Conservation (phyloP, 2,329 filamentous ascomycete species). For the Colletotrichum theobromicola region DNA sequence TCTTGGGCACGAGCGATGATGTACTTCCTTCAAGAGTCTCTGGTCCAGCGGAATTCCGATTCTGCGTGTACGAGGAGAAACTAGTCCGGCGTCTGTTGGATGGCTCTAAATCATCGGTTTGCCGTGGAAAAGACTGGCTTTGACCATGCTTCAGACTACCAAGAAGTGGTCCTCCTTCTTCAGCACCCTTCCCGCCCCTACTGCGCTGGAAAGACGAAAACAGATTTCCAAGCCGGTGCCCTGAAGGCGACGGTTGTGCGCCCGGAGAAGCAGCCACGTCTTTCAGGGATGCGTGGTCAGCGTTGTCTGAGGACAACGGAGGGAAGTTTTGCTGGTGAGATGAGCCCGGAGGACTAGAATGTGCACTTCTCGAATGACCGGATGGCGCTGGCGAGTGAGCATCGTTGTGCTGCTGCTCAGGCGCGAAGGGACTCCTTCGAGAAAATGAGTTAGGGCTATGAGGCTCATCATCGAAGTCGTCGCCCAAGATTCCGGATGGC, state of each 20-base stretch:
- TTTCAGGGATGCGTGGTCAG: conserved; percentile 48
- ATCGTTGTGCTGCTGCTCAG: conserved; percentile 45
- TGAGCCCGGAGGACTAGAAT: conserved; percentile 68
- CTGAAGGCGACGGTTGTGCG: conserved; percentile 32
- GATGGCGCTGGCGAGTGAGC: conserved; percentile 68
- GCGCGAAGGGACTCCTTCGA: conserved; percentile 40
- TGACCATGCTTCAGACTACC: conserved; percentile 75
- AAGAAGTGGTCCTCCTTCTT: conserved; percentile 65
- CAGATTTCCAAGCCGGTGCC: conserved; percentile 51
- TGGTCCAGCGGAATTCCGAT: conserved; percentile 54
- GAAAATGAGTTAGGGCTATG: conserved; percentile 42
- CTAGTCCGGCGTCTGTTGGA: conserved; percentile 62
- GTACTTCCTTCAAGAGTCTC: conserved; percentile 42
- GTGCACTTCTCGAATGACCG: conserved; percentile 57
- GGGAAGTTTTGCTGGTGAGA: conserved; percentile 63
- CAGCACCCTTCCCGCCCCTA: conserved; percentile 60
- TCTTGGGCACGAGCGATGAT: conserved; percentile 5
- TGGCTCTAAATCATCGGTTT: conserved; percentile 61
- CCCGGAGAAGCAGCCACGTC: conserved; percentile 47
- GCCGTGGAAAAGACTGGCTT: conserved; percentile 77
- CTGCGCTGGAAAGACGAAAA: conserved; percentile 68
- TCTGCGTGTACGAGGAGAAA: conserved; percentile 64
- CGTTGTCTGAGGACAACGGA: conserved; percentile 48
- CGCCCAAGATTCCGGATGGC: conserved; percentile 70
- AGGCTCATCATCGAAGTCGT: conserved; percentile 66